phyloP scores from a whole-genome alignment of 345 rosid species.

The Adansonia digitata region DNA sequence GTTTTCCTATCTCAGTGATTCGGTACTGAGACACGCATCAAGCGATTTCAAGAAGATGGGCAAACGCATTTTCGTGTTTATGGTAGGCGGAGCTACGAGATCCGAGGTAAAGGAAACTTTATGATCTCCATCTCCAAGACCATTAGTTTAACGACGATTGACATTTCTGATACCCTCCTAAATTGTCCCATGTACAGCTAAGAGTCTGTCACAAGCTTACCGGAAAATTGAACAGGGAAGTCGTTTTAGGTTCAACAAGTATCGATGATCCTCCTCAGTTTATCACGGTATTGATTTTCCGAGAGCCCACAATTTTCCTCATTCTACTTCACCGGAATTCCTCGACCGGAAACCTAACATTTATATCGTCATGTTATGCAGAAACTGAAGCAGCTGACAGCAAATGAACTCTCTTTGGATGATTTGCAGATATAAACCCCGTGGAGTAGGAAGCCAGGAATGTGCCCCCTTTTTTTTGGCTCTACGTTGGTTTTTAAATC shows the following conservation, averaged over 20 bases:
- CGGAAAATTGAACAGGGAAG: constrained; percentile 80
- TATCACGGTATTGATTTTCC: constrained; percentile 75
- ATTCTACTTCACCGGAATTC: background rate
- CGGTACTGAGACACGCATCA: constrained; percentile 74
- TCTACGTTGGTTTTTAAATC: background rate
- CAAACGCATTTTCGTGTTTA: constrained; percentile 79
- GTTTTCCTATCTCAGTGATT: constrained; percentile 51
- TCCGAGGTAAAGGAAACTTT: constrained; percentile 67
- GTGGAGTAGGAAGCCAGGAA: background rate
- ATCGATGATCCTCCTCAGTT: constrained; percentile 94
- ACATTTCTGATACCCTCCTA: background rate
- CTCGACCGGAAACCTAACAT: background rate
- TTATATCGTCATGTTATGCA: constrained; percentile 26
- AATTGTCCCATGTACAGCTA: constrained; percentile 47
- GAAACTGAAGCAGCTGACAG: constrained; percentile 84
- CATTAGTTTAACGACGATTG: no score
- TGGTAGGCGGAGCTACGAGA: constrained; percentile 93
- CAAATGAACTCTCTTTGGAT: constrained; percentile 67
- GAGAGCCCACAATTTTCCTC: background rate
- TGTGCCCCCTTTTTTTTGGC: background rate
- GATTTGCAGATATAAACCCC: constrained; percentile 61
- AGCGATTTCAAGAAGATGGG: constrained; percentile 94
- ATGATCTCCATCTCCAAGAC: background rate
- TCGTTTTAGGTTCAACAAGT: constrained; percentile 86
- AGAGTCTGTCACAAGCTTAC: constrained; percentile 94